Base-by-base conservation (phyloP, 108 stramenopile species). In the Conticribra guillardii region DNA sequence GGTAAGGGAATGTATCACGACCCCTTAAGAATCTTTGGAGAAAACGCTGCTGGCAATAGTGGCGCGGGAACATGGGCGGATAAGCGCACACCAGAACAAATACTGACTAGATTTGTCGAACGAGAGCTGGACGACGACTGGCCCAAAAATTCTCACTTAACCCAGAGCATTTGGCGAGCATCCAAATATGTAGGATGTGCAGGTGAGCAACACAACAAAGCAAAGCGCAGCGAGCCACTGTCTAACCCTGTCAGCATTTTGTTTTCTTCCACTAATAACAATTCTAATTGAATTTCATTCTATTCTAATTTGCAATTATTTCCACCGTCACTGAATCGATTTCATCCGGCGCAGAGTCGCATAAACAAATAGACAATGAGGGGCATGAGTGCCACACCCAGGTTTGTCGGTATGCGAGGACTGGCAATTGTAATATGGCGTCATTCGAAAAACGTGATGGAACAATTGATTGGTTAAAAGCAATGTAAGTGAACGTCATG, bases 181-280 rank as follows among this genome's bases (percentile, higher is more conserved):
- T 64, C 75, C 0, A 54, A 60, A 16, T 76, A 69, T 51, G 75
- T 76, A 27, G 75, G 75, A 28, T 76, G 75, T 53, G 75, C 75
- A 0, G 75, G 68, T 32, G 56, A 53, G 15, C 74, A 75, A 26
- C 60, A 41, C 48, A 18, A 52, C 4, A 50, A 67, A 58, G 64
- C 32, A 57, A 22, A 4, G 14, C 19, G 14, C 2, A 26, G 1
- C 0, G 64, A 34, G 21, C 48, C 28, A 17, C n/a, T n/a, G n/a
- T n/a, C n/a, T n/a, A n/a, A n/a, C n/a, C n/a, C n/a, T n/a, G n/a
- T n/a, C n/a, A n/a, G n/a, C n/a, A n/a, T n/a, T n/a, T n/a, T n/a
- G n/a, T n/a, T n/a, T n/a, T n/a, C n/a, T n/a, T n/a, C n/a, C n/a
- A n/a, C n/a, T n/a, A n/a, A n/a, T n/a, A n/a, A n/a, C n/a, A n/a